These are phyloP conservation scores for Xerocomellus amylosporus DNA, from an alignment of 768 basidiomycete species.

Conservation along the genomic window DNA sequence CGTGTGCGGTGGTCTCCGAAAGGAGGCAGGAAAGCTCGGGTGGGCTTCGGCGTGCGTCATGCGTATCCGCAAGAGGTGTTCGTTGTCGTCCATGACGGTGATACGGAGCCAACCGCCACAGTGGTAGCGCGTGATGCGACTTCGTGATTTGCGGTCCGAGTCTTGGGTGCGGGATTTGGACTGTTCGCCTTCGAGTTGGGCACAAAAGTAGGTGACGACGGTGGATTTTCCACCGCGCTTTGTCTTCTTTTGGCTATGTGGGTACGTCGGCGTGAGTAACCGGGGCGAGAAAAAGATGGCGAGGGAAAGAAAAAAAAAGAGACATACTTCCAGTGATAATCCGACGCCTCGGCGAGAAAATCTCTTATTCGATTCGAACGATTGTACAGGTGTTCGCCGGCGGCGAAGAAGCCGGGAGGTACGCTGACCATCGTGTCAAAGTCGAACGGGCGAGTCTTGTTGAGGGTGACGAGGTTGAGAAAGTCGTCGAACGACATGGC, in stretches of 20 bases:
- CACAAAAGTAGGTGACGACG: constrained; percentile 36
- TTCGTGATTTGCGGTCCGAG: constrained; percentile 34
- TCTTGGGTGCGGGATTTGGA: constrained; percentile 35
- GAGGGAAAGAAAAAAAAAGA: too few species aligned
- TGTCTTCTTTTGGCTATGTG: constrained; percentile 32
- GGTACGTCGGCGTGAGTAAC: background rate
- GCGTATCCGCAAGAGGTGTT: constrained; percentile 34
- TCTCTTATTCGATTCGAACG: constrained; percentile 36
- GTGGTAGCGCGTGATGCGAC: constrained; percentile 34
- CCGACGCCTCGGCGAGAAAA: constrained; percentile 33
- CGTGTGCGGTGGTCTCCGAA: constrained; percentile 32
- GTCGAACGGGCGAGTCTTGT: constrained; percentile 33
- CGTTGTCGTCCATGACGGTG: constrained; percentile 37
- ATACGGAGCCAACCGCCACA: constrained; percentile 36
- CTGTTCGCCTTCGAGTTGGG: constrained; percentile 35
- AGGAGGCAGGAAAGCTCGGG: constrained; percentile 32
- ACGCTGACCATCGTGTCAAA: constrained; percentile 37
- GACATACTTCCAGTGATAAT: constrained; percentile 37
- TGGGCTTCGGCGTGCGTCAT: constrained; percentile 37
- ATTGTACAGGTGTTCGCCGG: constrained; percentile 35
- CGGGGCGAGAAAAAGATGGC: background rate
- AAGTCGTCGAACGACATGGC: constrained; percentile 36
- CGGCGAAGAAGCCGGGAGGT: constrained; percentile 30
- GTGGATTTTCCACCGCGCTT: constrained; percentile 36
- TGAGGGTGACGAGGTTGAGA: constrained; percentile 32